Evolutionary conservation across 768 basidiomycete genomes (phyloP).

Genomic region (Leucogyrophana mollusca): DNA sequence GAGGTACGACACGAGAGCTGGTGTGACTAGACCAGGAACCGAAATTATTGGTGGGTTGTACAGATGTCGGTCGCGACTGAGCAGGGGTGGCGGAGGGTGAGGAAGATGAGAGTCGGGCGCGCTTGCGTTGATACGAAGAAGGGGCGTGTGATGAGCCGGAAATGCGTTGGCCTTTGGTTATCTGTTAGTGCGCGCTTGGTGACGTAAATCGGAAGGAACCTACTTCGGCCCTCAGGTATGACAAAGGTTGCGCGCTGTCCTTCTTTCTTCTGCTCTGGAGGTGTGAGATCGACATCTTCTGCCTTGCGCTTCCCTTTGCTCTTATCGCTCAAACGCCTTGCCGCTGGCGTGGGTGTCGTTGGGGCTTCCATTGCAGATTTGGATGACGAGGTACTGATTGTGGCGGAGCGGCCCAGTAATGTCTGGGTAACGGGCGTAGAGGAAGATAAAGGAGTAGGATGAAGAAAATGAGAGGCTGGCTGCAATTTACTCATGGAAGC

Average conservation of each 20-base stretch:
- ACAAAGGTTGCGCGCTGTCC: conserved; percentile 60
- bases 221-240: conserved; percentile 58
- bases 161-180: conserved; percentile 47
- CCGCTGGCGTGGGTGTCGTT: conserved; percentile 31
- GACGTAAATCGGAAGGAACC: conserved; percentile 29
- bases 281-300: conserved; percentile 68
- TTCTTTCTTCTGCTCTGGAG: conserved; percentile 59
- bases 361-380: conserved; percentile 18
- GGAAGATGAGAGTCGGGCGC: conserved; percentile 53
- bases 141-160: conserved; percentile 61
- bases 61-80: conserved; percentile 29
- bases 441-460: conserved; percentile 5
- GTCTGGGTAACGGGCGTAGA: conserved; percentile 18
- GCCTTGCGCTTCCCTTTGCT: conserved; percentile 70
- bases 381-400: conserved; percentile 7
- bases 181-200: conserved; percentile 16
- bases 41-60: conserved; percentile 18
- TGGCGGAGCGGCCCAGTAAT: conserved; percentile 8
- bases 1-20: conserved; percentile 23
- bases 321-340: conserved; percentile 31
- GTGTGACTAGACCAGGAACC: conserved; percentile 36
- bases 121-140: conserved; percentile 72
- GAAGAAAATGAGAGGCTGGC: conserved; percentile 6
- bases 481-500: conserved; percentile 8
- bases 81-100: conserved; percentile 32